Percentiles rank a stretch among this genome's conserved stretches.
These are phyloP conservation scores for Fallopia convolvulus DNA, from an alignment of 148 eudicot species.

Conservation along the genomic window DNA sequence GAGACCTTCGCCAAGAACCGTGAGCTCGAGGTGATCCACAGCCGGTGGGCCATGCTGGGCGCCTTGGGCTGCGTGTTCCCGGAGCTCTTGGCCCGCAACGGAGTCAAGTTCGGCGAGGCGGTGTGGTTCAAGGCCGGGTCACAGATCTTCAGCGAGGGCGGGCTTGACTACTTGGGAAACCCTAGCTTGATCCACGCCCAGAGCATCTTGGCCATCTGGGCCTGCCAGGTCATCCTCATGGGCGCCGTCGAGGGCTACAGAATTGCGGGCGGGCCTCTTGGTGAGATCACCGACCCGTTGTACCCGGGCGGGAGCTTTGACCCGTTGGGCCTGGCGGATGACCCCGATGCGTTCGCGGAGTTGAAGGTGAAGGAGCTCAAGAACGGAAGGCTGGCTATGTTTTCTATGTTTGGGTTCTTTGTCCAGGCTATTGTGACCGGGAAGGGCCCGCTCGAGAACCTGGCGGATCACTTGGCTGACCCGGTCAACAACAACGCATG, in stretches of 20 bases:
- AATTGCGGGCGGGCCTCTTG: conserved; percentile 32
- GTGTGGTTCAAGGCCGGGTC: conserved; percentile 39
- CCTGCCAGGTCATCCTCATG: conserved; percentile 30
- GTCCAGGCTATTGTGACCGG: conserved; percentile 34
- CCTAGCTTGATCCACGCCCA: conserved; percentile 36
- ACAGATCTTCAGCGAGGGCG: conserved; percentile 34
- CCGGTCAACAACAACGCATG: conserved; percentile 34
- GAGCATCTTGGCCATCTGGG: conserved; percentile 35
- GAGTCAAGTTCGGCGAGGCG: conserved; percentile 36
- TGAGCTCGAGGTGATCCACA: conserved; percentile 34
- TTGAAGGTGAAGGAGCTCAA: conserved; percentile 36
- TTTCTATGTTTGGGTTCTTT: conserved; percentile 33
- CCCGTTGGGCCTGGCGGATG: conserved; percentile 33
- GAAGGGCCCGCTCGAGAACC: conserved; percentile 37
- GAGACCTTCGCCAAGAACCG: conserved; percentile 38
- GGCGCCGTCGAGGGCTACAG: conserved; percentile 34
- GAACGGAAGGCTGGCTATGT: conserved; percentile 32
- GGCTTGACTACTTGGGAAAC: conserved; percentile 42
- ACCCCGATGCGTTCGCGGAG: conserved; percentile 33
- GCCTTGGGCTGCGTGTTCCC: conserved; percentile 34
- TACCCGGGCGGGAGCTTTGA: conserved; percentile 34
- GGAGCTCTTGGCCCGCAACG: conserved; percentile 28
- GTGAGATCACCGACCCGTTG: conserved; percentile 29
- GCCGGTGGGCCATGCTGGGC: conserved; percentile 37
- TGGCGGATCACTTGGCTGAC: conserved; percentile 26